Percentiles rank a stretch among this genome's conserved stretches.
Conservation (phyloP, 176 grass and related monocot species). For the Poa pratensis region DNA sequence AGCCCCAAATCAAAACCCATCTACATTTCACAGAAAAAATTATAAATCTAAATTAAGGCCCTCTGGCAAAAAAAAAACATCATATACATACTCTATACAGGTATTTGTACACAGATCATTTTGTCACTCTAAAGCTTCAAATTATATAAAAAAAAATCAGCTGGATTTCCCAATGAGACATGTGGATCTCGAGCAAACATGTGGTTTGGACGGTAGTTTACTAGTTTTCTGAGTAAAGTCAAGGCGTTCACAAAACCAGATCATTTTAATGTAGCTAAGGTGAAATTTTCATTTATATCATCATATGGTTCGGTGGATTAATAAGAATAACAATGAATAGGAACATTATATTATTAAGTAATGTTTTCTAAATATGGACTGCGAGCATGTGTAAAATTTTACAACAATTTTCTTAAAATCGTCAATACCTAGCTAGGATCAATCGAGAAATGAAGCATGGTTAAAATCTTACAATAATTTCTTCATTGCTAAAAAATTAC, state of each 20-base stretch:
- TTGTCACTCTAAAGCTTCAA: background rate
- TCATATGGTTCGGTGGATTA: background rate
- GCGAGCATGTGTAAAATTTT: too few species aligned
- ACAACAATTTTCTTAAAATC: background rate
- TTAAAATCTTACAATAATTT: too few species aligned
- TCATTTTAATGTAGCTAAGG: background rate
- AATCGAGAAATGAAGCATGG: too few species aligned
- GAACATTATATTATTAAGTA: background rate
- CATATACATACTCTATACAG: background rate
- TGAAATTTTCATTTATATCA: background rate
- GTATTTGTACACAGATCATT: background rate
- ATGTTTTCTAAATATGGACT: background rate
- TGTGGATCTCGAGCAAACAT: background rate
- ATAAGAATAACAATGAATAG: background rate
- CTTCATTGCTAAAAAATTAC: too few species aligned
- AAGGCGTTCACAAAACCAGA: background rate
- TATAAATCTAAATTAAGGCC: too few species aligned
- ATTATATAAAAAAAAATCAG: background rate
- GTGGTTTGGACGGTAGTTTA: background rate
- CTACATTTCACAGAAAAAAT: too few species aligned
- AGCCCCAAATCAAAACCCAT: too few species aligned
- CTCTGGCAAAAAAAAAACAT: too few species aligned
- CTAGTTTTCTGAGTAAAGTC: background rate
- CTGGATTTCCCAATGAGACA: background rate
- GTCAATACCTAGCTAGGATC: slow-evolving; percentile 13